These are phyloP conservation scores for Scleroderma bovista DNA, from an alignment of 768 basidiomycete genomes.

Conservation along the genomic window DNA sequence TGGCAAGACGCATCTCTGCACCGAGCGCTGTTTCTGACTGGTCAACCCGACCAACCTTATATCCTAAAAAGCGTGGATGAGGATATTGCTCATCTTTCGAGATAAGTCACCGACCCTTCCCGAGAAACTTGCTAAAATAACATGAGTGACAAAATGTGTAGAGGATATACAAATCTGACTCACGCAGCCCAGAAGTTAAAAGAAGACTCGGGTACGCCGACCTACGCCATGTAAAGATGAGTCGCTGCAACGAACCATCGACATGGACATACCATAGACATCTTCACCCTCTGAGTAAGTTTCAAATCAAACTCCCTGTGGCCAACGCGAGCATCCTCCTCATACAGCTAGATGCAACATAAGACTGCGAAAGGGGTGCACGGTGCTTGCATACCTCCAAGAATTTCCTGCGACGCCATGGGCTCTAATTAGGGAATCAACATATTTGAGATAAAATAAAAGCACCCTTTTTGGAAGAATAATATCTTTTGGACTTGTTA, in stretches of 20 bases:
- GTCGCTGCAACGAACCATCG: not conserved
- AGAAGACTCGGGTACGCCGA: constrained; percentile 90
- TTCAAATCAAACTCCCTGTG: constrained; percentile 96
- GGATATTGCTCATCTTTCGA: not conserved
- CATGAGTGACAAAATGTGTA: not conserved
- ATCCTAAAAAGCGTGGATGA: constrained; percentile 40
- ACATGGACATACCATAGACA: constrained; percentile 81
- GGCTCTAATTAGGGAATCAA: not conserved
- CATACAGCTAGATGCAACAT: constrained; percentile 56
- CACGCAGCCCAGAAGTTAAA: constrained; percentile 93
- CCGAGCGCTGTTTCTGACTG: constrained; percentile 97
- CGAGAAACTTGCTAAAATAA: constrained; percentile 66
- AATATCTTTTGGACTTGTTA: constrained; percentile 49
- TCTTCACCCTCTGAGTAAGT: constrained; percentile 87
- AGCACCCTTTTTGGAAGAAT: constrained; percentile 97
- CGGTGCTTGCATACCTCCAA: constrained; percentile 47
- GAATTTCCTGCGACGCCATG: constrained; percentile 59
- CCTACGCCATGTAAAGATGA: constrained; percentile 41
- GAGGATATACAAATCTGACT: constrained; percentile 25
- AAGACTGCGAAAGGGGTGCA: not conserved
- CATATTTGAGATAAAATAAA: constrained; percentile 5
- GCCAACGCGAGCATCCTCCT: constrained; percentile 90
- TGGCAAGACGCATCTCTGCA: constrained; percentile 90
- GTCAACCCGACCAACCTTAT: constrained; percentile 95
- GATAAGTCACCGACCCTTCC: constrained; percentile 47